A percentile compares a stretch with the other conserved stretches of the same genome.
These are phyloP conservation scores for Onygena corvina DNA, from an alignment of 2,329 filamentous ascomycete species.

Conservation along the genomic window DNA sequence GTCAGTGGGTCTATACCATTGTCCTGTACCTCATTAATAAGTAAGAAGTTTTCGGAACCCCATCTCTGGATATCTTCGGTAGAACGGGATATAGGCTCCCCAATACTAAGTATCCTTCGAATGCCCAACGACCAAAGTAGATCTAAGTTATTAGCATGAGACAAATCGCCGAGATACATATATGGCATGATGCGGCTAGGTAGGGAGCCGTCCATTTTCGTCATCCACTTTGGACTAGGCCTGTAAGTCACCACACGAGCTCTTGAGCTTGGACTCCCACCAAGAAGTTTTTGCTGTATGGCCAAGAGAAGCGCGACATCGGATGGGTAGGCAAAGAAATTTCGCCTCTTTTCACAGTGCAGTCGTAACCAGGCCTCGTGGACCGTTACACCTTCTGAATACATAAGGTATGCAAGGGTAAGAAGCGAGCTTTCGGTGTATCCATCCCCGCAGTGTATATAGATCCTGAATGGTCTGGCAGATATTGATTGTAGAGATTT, in stretches of 20 bases:
- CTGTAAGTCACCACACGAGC: constrained; percentile 17
- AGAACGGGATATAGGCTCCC: constrained; percentile 74
- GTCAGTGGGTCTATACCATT: constrained; percentile 91
- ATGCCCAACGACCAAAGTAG: constrained; percentile 72
- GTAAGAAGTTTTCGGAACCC: constrained; percentile 66
- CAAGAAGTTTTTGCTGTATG: constrained; percentile 65
- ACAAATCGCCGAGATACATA: constrained; percentile 90
- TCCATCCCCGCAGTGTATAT: constrained; percentile 89
- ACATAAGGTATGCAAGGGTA: constrained; percentile 85
- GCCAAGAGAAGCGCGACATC: constrained; percentile 73
- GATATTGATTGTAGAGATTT: constrained; percentile 35
- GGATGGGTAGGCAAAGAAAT: constrained; percentile 91
- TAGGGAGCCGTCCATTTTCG: constrained; percentile 74
- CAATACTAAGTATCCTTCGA: constrained; percentile 76
- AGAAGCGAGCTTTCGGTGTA: constrained; percentile 92
- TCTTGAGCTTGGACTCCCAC: constrained; percentile 26
- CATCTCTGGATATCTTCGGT: constrained; percentile 58
- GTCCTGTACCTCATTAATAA: constrained; percentile 79
- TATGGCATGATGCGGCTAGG: constrained; percentile 83
- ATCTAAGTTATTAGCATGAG: constrained; percentile 86
- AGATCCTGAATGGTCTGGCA: constrained; percentile 51
- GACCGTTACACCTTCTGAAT: constrained; percentile 66
- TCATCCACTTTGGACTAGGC: constrained; percentile 63
- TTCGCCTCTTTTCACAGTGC: constrained; percentile 67
- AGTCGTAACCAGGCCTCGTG: constrained; percentile 79